Base-by-base conservation (phyloP, 164 flowering plant species). In the Paratinospora sagittata region DNA sequence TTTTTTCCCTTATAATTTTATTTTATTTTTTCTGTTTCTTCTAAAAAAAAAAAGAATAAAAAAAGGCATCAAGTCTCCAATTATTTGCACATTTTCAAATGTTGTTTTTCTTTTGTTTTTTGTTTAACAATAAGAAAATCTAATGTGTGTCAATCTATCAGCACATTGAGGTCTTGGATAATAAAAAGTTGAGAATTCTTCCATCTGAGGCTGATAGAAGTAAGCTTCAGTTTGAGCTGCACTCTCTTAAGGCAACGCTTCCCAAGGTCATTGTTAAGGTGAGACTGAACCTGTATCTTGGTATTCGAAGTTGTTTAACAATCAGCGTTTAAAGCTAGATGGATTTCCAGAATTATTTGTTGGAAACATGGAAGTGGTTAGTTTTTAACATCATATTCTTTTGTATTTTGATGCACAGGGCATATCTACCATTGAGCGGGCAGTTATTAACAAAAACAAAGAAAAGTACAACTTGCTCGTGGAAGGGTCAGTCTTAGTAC, bases 191-290 rank as follows among this genome's bases (percentile, higher is more conserved):
- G 79, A 85, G 79, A 80, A 77, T 93, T 52, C 26, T 69, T 73
- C 84, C 89, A 43, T 82, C 75, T 63, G 77, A 57, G 52, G 78
- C 72, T 70, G 93, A 87, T 74, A 90, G 76, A 78, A 77, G 67
- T 64, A 81, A 78, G 75, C 76, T 90, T 70, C 90, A 86, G 76
- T 89, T 85, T 80, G 84, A 79, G 27, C 86, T 96, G 27, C 86
- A 89, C 67, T 65, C 72, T 60, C 81, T 90, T 2, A 82, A 79
- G 72, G 84, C 81, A 34, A 68, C 81, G 81, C 92, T 96, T 63
- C 86, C 91, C 10, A 69, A 73, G 8, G 87, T 96, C 74, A 82
- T 90, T 69, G 93, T 96, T 23, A 85, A 84, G 92, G 99, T 96
- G 76, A 83, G 83, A 55, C 55, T 72, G n/a, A 16, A 7, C 27